Conservation (phyloP, 345 rosid species). For the Heritiera littoralis region DNA sequence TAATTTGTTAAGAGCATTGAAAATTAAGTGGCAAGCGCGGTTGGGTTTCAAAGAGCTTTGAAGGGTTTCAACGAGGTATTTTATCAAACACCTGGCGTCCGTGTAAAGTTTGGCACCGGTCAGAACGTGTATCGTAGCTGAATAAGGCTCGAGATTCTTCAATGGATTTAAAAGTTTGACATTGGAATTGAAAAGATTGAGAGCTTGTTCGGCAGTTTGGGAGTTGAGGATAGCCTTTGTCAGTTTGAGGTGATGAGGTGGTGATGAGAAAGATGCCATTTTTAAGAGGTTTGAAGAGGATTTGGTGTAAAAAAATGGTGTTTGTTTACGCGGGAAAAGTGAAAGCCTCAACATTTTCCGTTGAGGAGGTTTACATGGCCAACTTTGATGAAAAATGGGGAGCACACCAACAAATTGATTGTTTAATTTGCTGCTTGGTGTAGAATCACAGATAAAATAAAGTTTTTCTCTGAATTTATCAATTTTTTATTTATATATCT, state of each 20-base stretch:
- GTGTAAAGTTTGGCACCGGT: slow-evolving; percentile 36
- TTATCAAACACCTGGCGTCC: slow-evolving; percentile 67
- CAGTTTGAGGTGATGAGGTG: slow-evolving; percentile 31
- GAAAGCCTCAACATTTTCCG: slow-evolving; percentile 45
- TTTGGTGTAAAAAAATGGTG: slow-evolving; percentile 15
- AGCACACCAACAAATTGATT: neutral
- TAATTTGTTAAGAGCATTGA: slow-evolving; percentile 42
- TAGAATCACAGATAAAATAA: no score
- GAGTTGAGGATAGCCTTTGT: slow-evolving; percentile 42
- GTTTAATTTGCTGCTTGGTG: no score
- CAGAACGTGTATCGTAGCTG: slow-evolving; percentile 39
- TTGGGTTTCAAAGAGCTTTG: slow-evolving; percentile 33
- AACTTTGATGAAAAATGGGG: neutral
- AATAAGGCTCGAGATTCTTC: slow-evolving; percentile 36
- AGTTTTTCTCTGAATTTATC: no score
- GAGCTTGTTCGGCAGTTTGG: slow-evolving; percentile 45
- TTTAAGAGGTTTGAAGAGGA: slow-evolving; percentile 25
- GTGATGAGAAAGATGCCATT: slow-evolving; percentile 15
- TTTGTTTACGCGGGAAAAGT: slow-evolving; percentile 38
- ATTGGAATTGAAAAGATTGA: slow-evolving; percentile 37
- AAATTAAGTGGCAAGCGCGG: slow-evolving; percentile 33
- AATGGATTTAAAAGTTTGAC: slow-evolving; percentile 27
- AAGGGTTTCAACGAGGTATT: slow-evolving; percentile 48
- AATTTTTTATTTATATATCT: no score
- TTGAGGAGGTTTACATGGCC: neutral